Evolutionary conservation across 176 grass and related monocot species (phyloP).

Genomic region (Cymbopogon citratus): DNA sequence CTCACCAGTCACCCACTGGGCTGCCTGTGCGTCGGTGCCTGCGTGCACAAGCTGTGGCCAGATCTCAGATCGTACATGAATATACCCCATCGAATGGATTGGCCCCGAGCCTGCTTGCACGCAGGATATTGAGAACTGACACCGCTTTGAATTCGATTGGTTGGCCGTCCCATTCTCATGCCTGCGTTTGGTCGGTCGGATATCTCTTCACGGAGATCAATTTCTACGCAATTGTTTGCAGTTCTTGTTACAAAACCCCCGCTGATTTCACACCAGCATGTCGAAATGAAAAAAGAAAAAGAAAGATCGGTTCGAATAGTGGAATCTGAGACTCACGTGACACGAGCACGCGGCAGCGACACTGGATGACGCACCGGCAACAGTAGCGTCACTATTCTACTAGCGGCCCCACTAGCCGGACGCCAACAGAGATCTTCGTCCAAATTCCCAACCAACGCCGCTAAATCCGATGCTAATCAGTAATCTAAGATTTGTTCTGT

Average conservation of each 20-base stretch:
- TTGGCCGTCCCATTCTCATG: not conserved
- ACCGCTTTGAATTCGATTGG: not conserved
- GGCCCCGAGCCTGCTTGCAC: too few species aligned
- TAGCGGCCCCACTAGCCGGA: not conserved
- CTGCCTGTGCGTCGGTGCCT: conserved; percentile 30
- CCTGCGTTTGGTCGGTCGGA: not conserved
- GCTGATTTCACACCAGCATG: not conserved
- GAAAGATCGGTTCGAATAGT: too few species aligned
- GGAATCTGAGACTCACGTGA: conserved; percentile 5
- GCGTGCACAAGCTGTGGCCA: not conserved
- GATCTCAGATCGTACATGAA: conserved; percentile 6
- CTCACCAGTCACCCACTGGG: not conserved
- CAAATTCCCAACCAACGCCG: conserved; percentile 5
- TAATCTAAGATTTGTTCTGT: conserved; percentile 5
- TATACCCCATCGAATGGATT: too few species aligned
- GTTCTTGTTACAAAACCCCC: not conserved
- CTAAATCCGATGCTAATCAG: not conserved
- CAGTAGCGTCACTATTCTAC: conserved; percentile 4
- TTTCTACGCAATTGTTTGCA: not conserved
- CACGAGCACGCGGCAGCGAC: not conserved
- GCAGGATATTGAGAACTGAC: not conserved
- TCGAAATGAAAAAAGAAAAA: not conserved
- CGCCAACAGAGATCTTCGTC: conserved; percentile 27
- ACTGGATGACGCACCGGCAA: not conserved
- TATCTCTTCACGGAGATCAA: not conserved